Evolutionary conservation across 306 rosid species (phyloP).

Genomic region (Herpetospermum pedunculosum): DNA sequence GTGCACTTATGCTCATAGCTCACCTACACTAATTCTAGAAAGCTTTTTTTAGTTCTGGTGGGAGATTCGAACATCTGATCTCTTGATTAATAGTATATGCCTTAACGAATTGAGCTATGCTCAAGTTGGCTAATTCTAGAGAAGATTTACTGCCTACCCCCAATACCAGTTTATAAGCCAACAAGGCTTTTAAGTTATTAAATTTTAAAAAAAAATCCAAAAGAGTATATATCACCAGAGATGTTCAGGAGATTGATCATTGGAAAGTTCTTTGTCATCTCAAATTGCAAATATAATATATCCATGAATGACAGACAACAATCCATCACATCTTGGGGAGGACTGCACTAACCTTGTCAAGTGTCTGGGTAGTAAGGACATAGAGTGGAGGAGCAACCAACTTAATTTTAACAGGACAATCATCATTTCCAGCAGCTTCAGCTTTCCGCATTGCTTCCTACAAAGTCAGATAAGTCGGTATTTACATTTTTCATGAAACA

Average conservation of each 20-base stretch:
- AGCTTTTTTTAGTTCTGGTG: no score
- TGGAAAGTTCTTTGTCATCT: neutral
- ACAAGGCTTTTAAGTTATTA: neutral
- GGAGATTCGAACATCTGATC: no score
- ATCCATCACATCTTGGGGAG: neutral
- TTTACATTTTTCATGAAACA: neutral
- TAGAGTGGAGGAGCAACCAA: constrained; percentile 94
- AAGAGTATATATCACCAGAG: neutral
- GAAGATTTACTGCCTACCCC: neutral
- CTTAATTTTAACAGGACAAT: constrained; percentile 94
- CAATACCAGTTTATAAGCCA: neutral
- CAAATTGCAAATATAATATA: neutral
- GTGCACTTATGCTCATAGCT: neutral
- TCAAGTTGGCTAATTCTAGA: no score
- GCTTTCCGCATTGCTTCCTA: constrained; percentile 94
- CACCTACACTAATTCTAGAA: neutral
- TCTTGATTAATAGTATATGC: no score
- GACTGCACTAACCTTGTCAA: constrained; percentile 62
- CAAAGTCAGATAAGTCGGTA: constrained; percentile 6
- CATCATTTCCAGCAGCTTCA: constrained; percentile 83
- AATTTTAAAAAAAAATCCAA: neutral
- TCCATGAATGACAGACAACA: neutral
- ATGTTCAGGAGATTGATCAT: no score
- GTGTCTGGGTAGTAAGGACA: constrained; percentile 92
- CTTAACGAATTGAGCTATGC: no score